phyloP scores from a whole-genome alignment of 306 rosid species.

The Acacia crassicarpa region DNA sequence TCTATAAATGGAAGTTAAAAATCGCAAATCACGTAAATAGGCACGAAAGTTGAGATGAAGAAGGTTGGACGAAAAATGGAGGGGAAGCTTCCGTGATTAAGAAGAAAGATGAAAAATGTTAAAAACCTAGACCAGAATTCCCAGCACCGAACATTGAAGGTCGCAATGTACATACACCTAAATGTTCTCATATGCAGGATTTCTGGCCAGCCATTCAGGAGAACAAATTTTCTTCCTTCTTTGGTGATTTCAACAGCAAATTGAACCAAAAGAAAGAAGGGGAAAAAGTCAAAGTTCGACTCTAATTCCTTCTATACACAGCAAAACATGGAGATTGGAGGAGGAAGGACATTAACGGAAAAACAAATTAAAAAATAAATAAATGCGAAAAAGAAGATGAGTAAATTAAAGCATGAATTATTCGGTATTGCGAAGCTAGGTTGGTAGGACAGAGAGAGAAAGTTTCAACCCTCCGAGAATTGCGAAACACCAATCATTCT shows the following conservation, averaged over 20 bases:
- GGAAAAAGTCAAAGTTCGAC: background rate
- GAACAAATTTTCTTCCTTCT: background rate
- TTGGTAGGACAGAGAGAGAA: slow-evolving; percentile 26
- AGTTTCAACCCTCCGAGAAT: slow-evolving; percentile 22
- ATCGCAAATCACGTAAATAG: background rate
- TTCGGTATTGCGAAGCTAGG: slow-evolving; percentile 34
- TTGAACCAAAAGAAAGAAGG: background rate
- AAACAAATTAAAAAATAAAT: slow-evolving; percentile 1
- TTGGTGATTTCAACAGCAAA: slow-evolving; percentile 18
- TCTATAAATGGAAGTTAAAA: background rate
- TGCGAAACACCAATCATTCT: slow-evolving; percentile 24
- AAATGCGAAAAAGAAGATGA: background rate
- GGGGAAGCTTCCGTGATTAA: background rate
- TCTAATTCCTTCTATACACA: slow-evolving; percentile 17
- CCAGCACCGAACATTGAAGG: slow-evolving; percentile 10
- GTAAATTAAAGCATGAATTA: slow-evolving; percentile 24
- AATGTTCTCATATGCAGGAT: slow-evolving; percentile 7
- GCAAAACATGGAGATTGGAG: slow-evolving; percentile 17
- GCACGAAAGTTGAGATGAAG: background rate
- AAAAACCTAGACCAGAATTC: slow-evolving; percentile 19
- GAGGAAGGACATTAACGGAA: slow-evolving; percentile 38
- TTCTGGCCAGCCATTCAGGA: slow-evolving; percentile 1
- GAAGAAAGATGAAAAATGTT: background rate
- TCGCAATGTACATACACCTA: slow-evolving; percentile 4
- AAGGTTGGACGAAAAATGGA: background rate